Evolutionary conservation across 805 yeast genomes (phyloP), one percentile per base, ranked within the genome.

Genomic region (Kluyveromyces aestuarii): DNA sequence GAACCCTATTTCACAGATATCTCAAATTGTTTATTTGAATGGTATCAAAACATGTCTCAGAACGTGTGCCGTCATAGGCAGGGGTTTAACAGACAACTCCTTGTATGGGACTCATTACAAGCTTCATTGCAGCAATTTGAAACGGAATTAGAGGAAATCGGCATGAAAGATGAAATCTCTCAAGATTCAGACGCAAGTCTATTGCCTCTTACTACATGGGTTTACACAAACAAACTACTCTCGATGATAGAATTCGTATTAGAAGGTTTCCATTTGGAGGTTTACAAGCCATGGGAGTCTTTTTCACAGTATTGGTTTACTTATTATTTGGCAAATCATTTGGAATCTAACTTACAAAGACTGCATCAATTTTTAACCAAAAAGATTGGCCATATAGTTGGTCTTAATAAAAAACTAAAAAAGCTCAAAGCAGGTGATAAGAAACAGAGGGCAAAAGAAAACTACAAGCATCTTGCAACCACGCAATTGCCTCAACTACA

Each of bases 41-140:
- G 70, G 69, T 59, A 74, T 21, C 71, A 73, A 46, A 67, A 70
- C 10, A 56, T 67, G 16, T 71, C 79, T 6, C 83, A 82, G 62
- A 91, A 91, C 58, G 81, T 88, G 36, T 80, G 95, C 45, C 74
- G 96, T 48, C 89, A 87, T 59, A 78, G 96, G 53, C 96, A 87
- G 61, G 77, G 84, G 52, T 67, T 83, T 57, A 69, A 81, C 53
- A 71, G 81, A 58, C 70, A 75, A 58, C 59, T 80, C 48, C 57
- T 75, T 42, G 54, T 74, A 2, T 87, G 91, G 84, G 97, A 91
- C 64, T 74, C 88, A 1, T 68, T 87, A 33, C 97, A 91, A 59
- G 93, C 85, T 9, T 74, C 75, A 39, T 74, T 84, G 47, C 95
- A 87, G 57, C 65, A 70, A 6, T 70, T 81, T 37, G 97, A 88